Evolutionary conservation across 306 rosid species (phyloP), one percentile per base, ranked within the genome.

Genomic region (Trichosanthes cucumerina): DNA sequence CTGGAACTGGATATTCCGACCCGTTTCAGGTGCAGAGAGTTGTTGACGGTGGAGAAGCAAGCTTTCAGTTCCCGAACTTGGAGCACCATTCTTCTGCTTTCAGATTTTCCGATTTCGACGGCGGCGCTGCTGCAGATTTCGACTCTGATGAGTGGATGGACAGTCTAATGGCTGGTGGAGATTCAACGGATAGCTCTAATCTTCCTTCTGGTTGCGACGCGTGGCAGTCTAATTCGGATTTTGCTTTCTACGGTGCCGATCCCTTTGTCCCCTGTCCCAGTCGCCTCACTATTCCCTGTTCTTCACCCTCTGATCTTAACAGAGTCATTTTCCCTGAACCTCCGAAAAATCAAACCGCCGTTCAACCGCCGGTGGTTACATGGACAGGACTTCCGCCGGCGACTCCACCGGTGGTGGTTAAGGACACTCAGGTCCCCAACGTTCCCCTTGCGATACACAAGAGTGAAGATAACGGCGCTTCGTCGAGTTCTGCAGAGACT

Each of bases 131-230:
- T 6, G 88, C 85, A 46, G 98, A 95, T 82, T 92, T 95, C 81
- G 97, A 91, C 79, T 88, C 96, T 58, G 97, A 92, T 68, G 98
- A 95, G 86, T 95, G 98, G 98, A 91, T 95, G 96, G 96, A 95
- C 78, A 86, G 92, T 23, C 62, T 95, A 44, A 92, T 94, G 81
- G 93, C 88, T 39, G 89, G 89, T 78, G 89, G 91, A 39, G 92
- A 89, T 83, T 89, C 93, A 81, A 87, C 96, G 84, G 91, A 91
- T 86, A 87, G 89, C 87, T 86, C 94, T 18, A 88, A 83, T 53
- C 86, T 88, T 7, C 91, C 96, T 7, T 82, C 90, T 33, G 84
- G 82, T n/a, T 88, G 89, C 43, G 85, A 86, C 84, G 81, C 88
- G 85, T 92, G 94, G 95, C 93, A 80, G 38, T 80, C 76, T 80